These are phyloP conservation scores for Phycomyces nitens DNA, from an alignment of 192 early-diverging fungal genomes.

Conservation along the genomic window DNA sequence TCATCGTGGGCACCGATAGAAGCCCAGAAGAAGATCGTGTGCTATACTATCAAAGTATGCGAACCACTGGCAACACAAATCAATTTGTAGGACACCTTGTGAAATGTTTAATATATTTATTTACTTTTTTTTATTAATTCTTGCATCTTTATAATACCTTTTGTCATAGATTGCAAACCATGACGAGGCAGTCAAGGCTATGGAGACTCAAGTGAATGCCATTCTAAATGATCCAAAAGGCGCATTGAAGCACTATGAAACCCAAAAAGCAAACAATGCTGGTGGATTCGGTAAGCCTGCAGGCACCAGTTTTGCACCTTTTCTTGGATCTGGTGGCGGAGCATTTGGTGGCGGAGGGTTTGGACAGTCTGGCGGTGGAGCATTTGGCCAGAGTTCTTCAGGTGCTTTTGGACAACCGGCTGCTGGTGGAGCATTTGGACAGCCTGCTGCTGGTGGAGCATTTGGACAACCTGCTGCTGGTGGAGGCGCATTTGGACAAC, in stretches of 20 bases:
- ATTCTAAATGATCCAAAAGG: conserved; percentile 31
- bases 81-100: conserved; percentile 24
- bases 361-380: conserved; percentile 6
- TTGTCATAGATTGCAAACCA: conserved; percentile 37
- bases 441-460: neutral
- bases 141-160: conserved; percentile 1
- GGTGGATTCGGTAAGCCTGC: conserved; percentile 22
- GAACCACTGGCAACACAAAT: conserved; percentile 12
- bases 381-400: conserved; percentile 2
- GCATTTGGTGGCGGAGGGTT: conserved; percentile 20
- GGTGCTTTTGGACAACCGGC: conserved; percentile 33
- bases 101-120: neutral
- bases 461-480: conserved; percentile 10
- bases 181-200: conserved; percentile 26
- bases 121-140: conserved; percentile 21
- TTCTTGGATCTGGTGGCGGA: conserved; percentile 11
- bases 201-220: conserved; percentile 41
- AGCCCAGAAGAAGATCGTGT: conserved; percentile 62
- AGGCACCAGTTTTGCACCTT: conserved; percentile 27
- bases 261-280: conserved; percentile 18
- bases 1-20: conserved; percentile 57
- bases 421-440: conserved; percentile 22
- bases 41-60: conserved; percentile 42
- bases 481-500: conserved; percentile 8
- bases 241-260: conserved; percentile 39